Evolutionary conservation across 2,329 filamentous ascomycete species (phyloP).

Genomic region (Neurospora crassa): DNA sequence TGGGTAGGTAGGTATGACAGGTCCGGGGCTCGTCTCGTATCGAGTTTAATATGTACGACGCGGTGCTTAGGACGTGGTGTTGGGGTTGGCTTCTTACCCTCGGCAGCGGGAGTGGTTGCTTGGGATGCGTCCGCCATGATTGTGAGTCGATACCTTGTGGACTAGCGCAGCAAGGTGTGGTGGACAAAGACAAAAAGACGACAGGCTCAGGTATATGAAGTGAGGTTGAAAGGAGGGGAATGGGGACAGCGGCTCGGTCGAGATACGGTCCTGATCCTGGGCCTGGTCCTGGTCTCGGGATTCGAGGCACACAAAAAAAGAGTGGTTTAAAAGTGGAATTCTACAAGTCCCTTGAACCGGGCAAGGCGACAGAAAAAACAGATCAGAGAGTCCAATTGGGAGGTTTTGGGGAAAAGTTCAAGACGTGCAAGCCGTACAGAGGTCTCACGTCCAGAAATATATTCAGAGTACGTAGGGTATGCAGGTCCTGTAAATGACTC

Average conservation of each 20-base stretch:
- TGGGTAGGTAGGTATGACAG: neutral
- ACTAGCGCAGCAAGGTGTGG: neutral
- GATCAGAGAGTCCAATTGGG: neutral
- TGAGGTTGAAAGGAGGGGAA: neutral
- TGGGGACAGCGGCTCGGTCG: neutral
- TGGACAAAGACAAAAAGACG: neutral
- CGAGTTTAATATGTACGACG: neutral
- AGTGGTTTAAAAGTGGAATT: slow-evolving; percentile 1
- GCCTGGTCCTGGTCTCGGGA: neutral
- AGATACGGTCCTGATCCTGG: neutral
- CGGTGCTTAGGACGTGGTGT: neutral
- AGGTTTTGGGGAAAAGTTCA: neutral
- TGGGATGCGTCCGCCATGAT: neutral
- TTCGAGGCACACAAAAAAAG: neutral
- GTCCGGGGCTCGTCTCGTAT: neutral
- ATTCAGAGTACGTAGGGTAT: neutral
- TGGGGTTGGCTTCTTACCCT: neutral
- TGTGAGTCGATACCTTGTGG: neutral
- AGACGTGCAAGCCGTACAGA: neutral
- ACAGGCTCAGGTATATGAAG: neutral
- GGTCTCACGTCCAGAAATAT: neutral
- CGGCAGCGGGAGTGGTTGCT: neutral
- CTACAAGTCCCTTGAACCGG: neutral
- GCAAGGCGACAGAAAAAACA: neutral
- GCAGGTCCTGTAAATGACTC: neutral